Conservation (phyloP, 1,284 basidiomycete species). For the Xerocomus cyaneibrunnescens region DNA sequence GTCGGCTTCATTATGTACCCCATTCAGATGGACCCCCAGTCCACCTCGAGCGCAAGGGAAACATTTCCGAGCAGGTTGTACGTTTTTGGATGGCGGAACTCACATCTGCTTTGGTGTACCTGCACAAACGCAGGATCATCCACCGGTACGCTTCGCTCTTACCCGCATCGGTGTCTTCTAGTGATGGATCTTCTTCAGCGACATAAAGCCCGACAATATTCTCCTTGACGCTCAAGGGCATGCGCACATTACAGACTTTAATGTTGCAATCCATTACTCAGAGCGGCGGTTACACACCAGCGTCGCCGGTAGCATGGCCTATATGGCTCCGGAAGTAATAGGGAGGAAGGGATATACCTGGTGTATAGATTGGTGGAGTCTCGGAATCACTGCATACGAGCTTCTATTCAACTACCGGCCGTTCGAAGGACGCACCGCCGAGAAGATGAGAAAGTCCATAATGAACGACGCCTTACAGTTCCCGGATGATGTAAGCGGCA, state of each 20-base stretch:
- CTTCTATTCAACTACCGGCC: slow-evolving; percentile 86
- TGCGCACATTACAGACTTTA: slow-evolving; percentile 97
- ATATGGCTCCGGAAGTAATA: slow-evolving; percentile 97
- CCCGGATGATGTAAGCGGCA: slow-evolving; percentile 52
- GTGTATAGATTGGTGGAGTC: slow-evolving; percentile 94
- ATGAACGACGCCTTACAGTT: slow-evolving; percentile 64
- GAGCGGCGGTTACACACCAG: slow-evolving; percentile 83
- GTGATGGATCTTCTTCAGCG: slow-evolving; percentile 51
- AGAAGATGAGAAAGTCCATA: slow-evolving; percentile 83
- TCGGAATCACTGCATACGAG: slow-evolving; percentile 89
- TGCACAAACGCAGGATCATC: slow-evolving; percentile 90
- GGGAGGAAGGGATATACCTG: slow-evolving; percentile 78
- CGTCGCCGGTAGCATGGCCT: slow-evolving; percentile 96
- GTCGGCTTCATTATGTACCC: slow-evolving; percentile 1
- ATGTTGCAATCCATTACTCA: slow-evolving; percentile 97
- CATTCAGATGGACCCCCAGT: slow-evolving; percentile 47
- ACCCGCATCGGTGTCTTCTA: slow-evolving; percentile 10
- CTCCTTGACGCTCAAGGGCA: slow-evolving; percentile 90
- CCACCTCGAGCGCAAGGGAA: slow-evolving; percentile 81
- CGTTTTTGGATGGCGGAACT: slow-evolving; percentile 92
- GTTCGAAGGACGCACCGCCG: slow-evolving; percentile 85
- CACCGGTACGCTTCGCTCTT: slow-evolving; percentile 70
- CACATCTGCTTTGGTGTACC: slow-evolving; percentile 81
- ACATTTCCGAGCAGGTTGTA: slow-evolving; percentile 79
- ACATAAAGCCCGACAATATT: slow-evolving; percentile 97